Conservation (phyloP, 2,329 filamentous ascomycete species). For the Hirsutella rhossiliensis region DNA sequence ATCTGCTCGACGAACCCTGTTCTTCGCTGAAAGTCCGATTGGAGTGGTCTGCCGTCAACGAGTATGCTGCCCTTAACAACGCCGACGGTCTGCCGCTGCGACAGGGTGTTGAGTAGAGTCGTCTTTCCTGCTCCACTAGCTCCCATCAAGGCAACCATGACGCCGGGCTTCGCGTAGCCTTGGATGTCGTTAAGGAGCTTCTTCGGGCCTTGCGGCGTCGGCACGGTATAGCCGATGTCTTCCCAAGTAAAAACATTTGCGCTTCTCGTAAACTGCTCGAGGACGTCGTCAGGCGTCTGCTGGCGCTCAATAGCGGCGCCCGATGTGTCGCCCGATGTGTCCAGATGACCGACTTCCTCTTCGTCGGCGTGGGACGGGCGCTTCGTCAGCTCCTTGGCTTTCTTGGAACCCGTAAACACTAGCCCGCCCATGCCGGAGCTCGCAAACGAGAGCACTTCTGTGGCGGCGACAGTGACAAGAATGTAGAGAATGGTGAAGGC, state of each 20-base stretch:
- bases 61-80: slow-evolving; percentile 66
- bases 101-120: slow-evolving; percentile 49
- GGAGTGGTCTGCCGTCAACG: slow-evolving; percentile 56
- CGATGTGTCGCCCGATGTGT: background rate
- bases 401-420: slow-evolving; percentile 50
- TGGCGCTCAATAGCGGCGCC: slow-evolving; percentile 9
- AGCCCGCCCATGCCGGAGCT: slow-evolving; percentile 22
- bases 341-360: slow-evolving; percentile 16
- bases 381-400: slow-evolving; percentile 39
- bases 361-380: slow-evolving; percentile 36
- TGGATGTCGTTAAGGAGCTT: slow-evolving; percentile 65
- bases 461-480: slow-evolving; percentile 50
- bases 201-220: slow-evolving; percentile 49
- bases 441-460: slow-evolving; percentile 53
- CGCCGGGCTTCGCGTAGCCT: slow-evolving; percentile 76
- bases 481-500: slow-evolving; percentile 68
- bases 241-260: slow-evolving; percentile 45
- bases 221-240: slow-evolving; percentile 36
- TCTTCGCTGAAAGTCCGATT: background rate
- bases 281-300: slow-evolving; percentile 52
- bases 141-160: slow-evolving; percentile 68
- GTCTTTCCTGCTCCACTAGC: slow-evolving; percentile 22
- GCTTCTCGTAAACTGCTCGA: slow-evolving; percentile 34
- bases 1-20: slow-evolving; percentile 50
- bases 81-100: slow-evolving; percentile 65